phyloP scores from a whole-genome alignment of 768 basidiomycete genomes.

The Mycena vulgaris region DNA sequence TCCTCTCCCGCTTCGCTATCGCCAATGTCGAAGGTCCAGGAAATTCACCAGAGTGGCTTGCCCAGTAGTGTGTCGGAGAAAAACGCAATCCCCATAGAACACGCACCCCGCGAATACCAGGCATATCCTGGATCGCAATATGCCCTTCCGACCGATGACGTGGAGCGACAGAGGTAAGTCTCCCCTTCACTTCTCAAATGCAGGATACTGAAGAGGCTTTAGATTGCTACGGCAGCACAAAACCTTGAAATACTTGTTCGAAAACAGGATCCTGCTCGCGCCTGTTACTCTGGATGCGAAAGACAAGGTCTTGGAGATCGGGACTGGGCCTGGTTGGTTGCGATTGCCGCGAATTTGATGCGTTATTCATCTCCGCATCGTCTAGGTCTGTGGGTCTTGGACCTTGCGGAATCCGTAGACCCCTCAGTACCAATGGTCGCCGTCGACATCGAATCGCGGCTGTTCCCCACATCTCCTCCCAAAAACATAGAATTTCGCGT shows the following conservation, averaged over 20 bases:
- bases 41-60: neutral
- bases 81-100: neutral
- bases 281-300: conserved; percentile 14
- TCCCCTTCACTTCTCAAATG: neutral
- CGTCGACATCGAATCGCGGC: conserved; percentile 27
- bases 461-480: conserved; percentile 28
- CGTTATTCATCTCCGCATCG: neutral
- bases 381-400: conserved; percentile 21
- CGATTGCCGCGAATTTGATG: neutral
- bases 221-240: conserved; percentile 32
- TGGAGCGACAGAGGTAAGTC: conserved; percentile 29
- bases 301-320: conserved; percentile 30
- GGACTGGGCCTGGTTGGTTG: conserved; percentile 29
- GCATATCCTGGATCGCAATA: no score
- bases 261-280: conserved; percentile 20
- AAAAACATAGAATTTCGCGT: no score
- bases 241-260: conserved; percentile 28
- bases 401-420: conserved; percentile 22
- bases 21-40: no score
- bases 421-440: conserved; percentile 33
- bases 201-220: neutral
- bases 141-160: no score
- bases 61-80: neutral
- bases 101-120: no score
- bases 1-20: no score